These are phyloP conservation scores for Ascochyta lentis DNA, from an alignment of 2,329 filamentous ascomycete genomes.

Conservation along the genomic window DNA sequence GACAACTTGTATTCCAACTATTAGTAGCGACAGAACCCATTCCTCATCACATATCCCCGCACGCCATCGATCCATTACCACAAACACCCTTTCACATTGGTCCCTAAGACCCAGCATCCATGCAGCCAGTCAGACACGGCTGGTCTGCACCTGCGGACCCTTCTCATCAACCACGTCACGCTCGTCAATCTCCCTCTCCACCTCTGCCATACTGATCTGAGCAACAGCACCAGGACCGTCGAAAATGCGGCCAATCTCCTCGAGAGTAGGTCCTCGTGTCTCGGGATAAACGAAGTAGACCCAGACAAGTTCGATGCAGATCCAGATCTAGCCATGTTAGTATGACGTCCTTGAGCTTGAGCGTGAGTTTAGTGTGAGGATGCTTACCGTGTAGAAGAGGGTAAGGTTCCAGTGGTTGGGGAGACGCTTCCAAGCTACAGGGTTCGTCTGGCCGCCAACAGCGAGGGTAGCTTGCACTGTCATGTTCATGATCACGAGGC, in stretches of 20 bases:
- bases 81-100: background rate
- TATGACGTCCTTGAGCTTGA: background rate
- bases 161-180: conserved; percentile 26
- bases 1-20: background rate
- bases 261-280: conserved; percentile 72
- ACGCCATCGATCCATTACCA: background rate
- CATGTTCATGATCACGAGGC: conserved; percentile 65
- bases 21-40: background rate
- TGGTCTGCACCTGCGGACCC: conserved; percentile 19
- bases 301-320: conserved; percentile 64
- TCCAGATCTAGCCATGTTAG: conserved; percentile 56
- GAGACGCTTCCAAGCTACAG: conserved; percentile 66
- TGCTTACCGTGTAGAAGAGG: conserved; percentile 63
- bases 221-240: conserved; percentile 64
- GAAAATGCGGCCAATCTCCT: conserved; percentile 73
- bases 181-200: conserved; percentile 30
- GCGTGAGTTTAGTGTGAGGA: background rate
- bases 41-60: background rate
- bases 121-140: conserved; percentile 13
- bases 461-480: conserved; percentile 69
- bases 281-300: conserved; percentile 58
- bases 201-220: conserved; percentile 30
- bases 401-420: conserved; percentile 67
- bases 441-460: conserved; percentile 67
- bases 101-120: background rate